Evolutionary conservation across 2,329 filamentous ascomycete genomes (phyloP), one percentile per base, ranked within the genome.

Genomic region (Botrytis porri): DNA sequence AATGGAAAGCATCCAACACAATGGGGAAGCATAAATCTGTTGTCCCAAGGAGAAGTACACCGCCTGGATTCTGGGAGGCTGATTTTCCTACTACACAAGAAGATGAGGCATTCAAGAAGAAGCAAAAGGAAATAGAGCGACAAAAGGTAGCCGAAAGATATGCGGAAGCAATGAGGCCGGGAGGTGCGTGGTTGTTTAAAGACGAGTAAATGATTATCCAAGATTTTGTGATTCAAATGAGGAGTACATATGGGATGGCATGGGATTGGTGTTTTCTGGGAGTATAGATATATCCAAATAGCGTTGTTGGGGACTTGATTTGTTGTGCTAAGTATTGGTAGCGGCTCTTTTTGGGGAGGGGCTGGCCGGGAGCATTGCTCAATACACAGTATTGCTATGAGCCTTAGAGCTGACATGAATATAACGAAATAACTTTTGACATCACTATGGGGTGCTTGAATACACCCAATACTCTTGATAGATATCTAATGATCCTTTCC

Each of bases 21-120:
- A 89, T 89, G 80, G 94, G 94, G 9, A 93, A 87, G 80, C 95
- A 98, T 82, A 87, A 92, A 72, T 88, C 95, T 77, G 86, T 89
- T 41, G 94, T 92, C 81, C 88, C 90, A 74, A 88, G 94, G 69
- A 86, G 88, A 75, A 85, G 84, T 62, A 93, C 92, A 16, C 95
- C 96, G 20, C 93, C 94, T 2, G 95, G 94, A 0, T 98, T 93
- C 80, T 99, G 96, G 96, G 87, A 93, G 71, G 88, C 92, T 2
- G 95, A 97, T 77, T 97, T 99, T 80, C 95, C 95, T 1, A 89
- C 85, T 39, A 98, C 96, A 1, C 96, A 98, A 81, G 93, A 98
- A 82, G 83, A 90, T 41, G 84, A 88, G 77, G 84, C 85, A 70
- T 89, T 95, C 78, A 88, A 88, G 73, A 86, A 87, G 74, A 89